These are phyloP conservation scores for Rhizophora apiculata DNA, from an alignment of 345 rosid genomes.

Conservation along the genomic window DNA sequence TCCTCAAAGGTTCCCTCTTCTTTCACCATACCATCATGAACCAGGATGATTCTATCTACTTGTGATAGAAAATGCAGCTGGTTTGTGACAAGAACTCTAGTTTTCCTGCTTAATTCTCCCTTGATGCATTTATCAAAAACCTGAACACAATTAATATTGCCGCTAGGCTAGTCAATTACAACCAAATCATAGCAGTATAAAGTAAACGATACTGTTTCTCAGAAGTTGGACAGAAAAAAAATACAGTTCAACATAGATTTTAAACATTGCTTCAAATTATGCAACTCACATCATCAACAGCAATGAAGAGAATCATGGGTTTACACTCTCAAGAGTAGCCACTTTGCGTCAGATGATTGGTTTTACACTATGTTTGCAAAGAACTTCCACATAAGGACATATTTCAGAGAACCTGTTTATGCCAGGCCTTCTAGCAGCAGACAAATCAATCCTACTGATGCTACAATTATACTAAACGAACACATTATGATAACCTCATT, in stretches of 20 bases:
- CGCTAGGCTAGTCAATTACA: slow-evolving; percentile 5
- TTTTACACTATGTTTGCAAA: not conserved
- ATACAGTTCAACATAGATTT: too few species aligned
- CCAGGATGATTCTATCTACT: slow-evolving; percentile 88
- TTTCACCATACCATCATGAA: slow-evolving; percentile 85
- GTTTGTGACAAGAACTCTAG: slow-evolving; percentile 98
- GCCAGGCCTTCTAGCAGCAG: not conserved
- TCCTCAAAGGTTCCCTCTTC: slow-evolving; percentile 97
- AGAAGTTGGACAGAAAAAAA: too few species aligned
- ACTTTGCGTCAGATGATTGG: not conserved
- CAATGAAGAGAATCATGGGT: too few species aligned
- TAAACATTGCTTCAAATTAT: too few species aligned
- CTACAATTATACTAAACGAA: not conserved
- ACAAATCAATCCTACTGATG: not conserved
- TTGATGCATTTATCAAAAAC: slow-evolving; percentile 92
- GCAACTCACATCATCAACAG: too few species aligned
- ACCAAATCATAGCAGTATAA: not conserved
- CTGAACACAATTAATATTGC: slow-evolving; percentile 34
- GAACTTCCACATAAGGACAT: not conserved
- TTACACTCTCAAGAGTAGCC: too few species aligned
- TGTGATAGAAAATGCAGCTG: slow-evolving; percentile 97
- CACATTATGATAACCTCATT: not conserved
- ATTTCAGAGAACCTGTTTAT: not conserved
- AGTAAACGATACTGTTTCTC: too few species aligned
- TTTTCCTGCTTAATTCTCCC: slow-evolving; percentile 73